Percentiles rank a stretch among this genome's conserved stretches.
Conservation (phyloP, 2,329 filamentous ascomycete species). For the Malbranchea cinnamomea region DNA sequence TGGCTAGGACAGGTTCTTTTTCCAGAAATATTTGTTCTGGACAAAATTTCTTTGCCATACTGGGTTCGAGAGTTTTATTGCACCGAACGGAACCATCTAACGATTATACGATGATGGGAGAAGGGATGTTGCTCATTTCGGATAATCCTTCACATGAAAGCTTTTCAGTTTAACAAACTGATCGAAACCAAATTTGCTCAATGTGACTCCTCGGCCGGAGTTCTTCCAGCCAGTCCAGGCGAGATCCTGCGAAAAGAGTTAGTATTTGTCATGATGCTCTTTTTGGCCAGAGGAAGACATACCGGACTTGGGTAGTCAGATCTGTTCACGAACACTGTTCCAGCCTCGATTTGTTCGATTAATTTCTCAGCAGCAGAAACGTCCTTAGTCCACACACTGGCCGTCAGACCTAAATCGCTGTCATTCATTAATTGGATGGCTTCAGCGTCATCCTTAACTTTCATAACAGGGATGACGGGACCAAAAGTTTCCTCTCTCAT, state of each 20-base stretch:
- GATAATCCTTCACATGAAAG: conserved; percentile 76
- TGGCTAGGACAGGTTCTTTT: no score
- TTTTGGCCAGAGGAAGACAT: conserved; percentile 30
- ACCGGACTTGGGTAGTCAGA: conserved; percentile 85
- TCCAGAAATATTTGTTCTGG: no score
- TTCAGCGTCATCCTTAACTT: conserved; percentile 66
- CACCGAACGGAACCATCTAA: no score
- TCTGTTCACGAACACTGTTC: conserved; percentile 91
- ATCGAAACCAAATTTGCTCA: conserved; percentile 84
- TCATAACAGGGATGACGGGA: conserved; percentile 80
- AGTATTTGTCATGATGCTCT: conserved; percentile 3
- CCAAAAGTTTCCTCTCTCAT: conserved; percentile 96
- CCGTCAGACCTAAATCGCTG: conserved; percentile 83
- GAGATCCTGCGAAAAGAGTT: conserved; percentile 48
- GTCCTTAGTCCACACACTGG: conserved; percentile 96
- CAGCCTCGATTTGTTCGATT: conserved; percentile 69
- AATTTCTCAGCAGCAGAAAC: conserved; percentile 58
- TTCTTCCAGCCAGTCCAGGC: conserved; percentile 99
- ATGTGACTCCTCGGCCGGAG: conserved; percentile 77
- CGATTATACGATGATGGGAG: no score
- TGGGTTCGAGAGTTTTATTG: no score
- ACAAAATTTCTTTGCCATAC: no score
- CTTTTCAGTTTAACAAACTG: conserved; percentile 95
- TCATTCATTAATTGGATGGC: conserved; percentile 84
- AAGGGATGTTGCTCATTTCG: conserved; percentile 35